Conservation (phyloP, 2,329 filamentous ascomycete genomes). For the Penicillium brasilianum region DNA sequence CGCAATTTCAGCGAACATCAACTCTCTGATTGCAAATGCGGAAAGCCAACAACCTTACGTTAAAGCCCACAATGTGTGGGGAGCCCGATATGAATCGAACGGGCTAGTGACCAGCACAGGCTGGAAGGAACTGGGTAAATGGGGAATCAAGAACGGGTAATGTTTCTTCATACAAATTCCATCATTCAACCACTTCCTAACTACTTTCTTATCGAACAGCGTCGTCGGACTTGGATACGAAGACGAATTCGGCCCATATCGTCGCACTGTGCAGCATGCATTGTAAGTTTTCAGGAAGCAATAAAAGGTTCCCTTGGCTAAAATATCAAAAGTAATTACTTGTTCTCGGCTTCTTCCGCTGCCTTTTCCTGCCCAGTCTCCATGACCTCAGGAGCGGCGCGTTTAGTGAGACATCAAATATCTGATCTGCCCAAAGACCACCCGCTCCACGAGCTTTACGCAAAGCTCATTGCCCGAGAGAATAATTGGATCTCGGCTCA, state of each 20-base stretch:
- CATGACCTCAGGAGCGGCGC: constrained; percentile 35
- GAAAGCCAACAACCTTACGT: constrained; percentile 33
- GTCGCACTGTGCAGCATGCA: constrained; percentile 34
- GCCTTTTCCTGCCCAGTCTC: constrained; percentile 35
- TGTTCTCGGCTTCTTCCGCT: constrained; percentile 34
- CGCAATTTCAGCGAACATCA: constrained; percentile 28
- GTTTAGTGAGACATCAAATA: constrained; percentile 26
- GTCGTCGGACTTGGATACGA: constrained; percentile 36
- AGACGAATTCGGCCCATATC: constrained; percentile 27
- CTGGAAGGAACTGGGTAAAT: constrained; percentile 36
- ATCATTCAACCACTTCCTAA: background rate
- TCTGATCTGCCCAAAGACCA: constrained; percentile 26
- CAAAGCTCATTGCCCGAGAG: constrained; percentile 20
- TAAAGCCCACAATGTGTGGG: constrained; percentile 36
- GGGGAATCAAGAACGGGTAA: constrained; percentile 35
- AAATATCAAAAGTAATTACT: constrained; percentile 28
- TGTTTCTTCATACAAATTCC: background rate
- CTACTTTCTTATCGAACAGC: constrained; percentile 11
- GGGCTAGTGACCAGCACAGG: constrained; percentile 31
- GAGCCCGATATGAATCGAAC: constrained; percentile 28
- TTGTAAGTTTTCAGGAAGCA: constrained; percentile 24
- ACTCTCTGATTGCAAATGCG: constrained; percentile 31
- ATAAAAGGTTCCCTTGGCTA: background rate
- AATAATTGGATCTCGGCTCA: constrained; percentile 70
- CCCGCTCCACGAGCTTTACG: constrained; percentile 24